A percentile compares a stretch with the other conserved stretches of the same genome.
Evolutionary conservation across 441 rosid genomes (phyloP).

Genomic region (Syzygium malaccense): DNA sequence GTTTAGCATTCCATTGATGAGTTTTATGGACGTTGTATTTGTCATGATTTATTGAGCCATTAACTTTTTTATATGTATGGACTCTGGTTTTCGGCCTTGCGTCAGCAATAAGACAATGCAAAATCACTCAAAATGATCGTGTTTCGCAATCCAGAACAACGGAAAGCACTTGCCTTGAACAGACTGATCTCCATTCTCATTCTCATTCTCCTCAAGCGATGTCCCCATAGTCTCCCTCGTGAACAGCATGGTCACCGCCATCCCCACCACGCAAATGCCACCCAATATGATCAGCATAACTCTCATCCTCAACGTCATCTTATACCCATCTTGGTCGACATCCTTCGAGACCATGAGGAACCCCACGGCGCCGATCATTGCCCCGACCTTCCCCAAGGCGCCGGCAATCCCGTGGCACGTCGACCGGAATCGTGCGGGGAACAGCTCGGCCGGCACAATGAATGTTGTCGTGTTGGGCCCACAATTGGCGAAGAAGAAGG

Average conservation of each 20-base stretch:
- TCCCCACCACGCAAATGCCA: neutral
- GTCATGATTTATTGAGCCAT: neutral
- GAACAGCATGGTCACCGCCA: neutral
- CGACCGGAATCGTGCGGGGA: slow-evolving; percentile 70
- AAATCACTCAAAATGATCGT: neutral
- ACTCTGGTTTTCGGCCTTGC: neutral
- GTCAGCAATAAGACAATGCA: neutral
- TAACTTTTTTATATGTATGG: neutral
- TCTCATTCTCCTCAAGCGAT: neutral
- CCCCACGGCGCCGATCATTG: slow-evolving; percentile 48
- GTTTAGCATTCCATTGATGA: neutral
- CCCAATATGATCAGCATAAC: neutral
- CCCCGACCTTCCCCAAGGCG: slow-evolving; percentile 67
- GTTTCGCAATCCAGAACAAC: neutral
- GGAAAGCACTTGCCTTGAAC: neutral
- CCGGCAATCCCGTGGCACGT: slow-evolving; percentile 79
- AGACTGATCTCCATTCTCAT: neutral
- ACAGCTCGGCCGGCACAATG: slow-evolving; percentile 72
- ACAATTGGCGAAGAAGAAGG: slow-evolving; percentile 71
- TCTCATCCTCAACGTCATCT: neutral
- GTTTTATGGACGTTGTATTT: neutral
- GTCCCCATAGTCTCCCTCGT: neutral
- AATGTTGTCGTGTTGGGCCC: slow-evolving; percentile 84
- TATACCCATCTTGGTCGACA: neutral
- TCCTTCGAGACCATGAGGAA: slow-evolving; percentile 32